Conservation (phyloP, 768 basidiomycete species). For the Gymnopilus junonius region DNA sequence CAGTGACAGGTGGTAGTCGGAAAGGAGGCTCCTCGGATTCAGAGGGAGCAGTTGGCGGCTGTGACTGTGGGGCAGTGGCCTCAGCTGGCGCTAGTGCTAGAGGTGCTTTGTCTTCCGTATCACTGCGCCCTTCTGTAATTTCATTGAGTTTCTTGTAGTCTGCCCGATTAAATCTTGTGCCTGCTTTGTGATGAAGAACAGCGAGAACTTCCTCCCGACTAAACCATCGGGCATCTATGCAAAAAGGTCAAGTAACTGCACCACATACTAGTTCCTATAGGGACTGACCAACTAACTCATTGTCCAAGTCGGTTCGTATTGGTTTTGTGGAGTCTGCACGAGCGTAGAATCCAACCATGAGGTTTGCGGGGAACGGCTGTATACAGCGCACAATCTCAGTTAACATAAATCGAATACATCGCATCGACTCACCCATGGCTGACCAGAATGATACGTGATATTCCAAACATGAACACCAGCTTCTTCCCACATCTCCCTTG, state of each 20-base stretch:
- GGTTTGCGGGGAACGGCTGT: slow-evolving; percentile 91
- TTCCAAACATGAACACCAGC: slow-evolving; percentile 88
- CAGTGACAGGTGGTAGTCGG: slow-evolving; percentile 74
- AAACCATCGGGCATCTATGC: slow-evolving; percentile 87
- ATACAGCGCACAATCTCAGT: background rate
- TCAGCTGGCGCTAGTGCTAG: slow-evolving; percentile 23
- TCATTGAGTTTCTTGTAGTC: slow-evolving; percentile 58
- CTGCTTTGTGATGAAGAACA: slow-evolving; percentile 61
- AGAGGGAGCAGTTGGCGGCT: slow-evolving; percentile 19
- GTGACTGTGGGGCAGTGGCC: slow-evolving; percentile 10
- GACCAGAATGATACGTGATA: slow-evolving; percentile 82
- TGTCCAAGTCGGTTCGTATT: slow-evolving; percentile 88
- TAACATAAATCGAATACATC: background rate
- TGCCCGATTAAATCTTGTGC: slow-evolving; percentile 48
- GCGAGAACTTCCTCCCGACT: slow-evolving; percentile 71
- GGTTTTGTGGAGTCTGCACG: slow-evolving; percentile 72
- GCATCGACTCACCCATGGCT: slow-evolving; percentile 72
- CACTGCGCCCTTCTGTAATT: slow-evolving; percentile 37
- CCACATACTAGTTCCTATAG: background rate
- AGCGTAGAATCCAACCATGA: slow-evolving; percentile 92
- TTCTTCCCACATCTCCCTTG: slow-evolving; percentile 95
- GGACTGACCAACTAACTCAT: slow-evolving; percentile 87
- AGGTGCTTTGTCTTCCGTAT: slow-evolving; percentile 21
- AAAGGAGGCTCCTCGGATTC: slow-evolving; percentile 58
- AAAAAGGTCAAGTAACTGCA: background rate